Conservation (phyloP, 2,329 filamentous ascomycete genomes). For the Sclerotinia minor region DNA sequence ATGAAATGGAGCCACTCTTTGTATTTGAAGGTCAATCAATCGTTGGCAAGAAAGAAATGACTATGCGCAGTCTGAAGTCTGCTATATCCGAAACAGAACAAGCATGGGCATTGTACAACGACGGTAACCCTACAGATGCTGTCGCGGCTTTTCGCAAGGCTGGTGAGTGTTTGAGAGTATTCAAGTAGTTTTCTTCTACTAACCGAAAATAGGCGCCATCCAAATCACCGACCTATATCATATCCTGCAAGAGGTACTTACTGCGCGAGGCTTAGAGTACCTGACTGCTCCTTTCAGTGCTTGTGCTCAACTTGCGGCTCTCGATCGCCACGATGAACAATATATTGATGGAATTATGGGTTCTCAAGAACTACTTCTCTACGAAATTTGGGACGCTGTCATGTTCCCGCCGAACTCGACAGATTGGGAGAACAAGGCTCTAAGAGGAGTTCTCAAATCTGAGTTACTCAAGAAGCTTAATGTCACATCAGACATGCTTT, state of each 20-base stretch:
- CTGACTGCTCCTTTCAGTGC: constrained; percentile 85
- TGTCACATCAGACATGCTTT: constrained; percentile 69
- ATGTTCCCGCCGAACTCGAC: constrained; percentile 61
- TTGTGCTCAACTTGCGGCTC: constrained; percentile 81
- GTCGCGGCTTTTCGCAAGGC: constrained; percentile 85
- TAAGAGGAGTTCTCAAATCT: constrained; percentile 64
- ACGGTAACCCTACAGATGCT: constrained; percentile 74
- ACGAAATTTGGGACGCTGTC: constrained; percentile 76
- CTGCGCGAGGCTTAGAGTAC: constrained; percentile 69
- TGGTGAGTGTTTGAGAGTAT: constrained; percentile 52
- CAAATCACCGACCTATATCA: constrained; percentile 71
- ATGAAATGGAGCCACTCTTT: constrained; percentile 77
- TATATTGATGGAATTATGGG: constrained; percentile 79
- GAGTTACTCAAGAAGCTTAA: constrained; percentile 68
- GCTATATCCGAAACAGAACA: constrained; percentile 71
- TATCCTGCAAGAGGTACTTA: constrained; percentile 73
- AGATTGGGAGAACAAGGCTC: constrained; percentile 68
- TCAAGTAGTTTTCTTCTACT: constrained; percentile 33
- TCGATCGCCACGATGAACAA: constrained; percentile 65
- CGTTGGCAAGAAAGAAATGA: constrained; percentile 70
- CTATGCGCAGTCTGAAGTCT: constrained; percentile 61
- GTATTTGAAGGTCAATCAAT: constrained; percentile 88
- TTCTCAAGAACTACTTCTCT: constrained; percentile 80
- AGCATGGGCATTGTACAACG: constrained; percentile 86
- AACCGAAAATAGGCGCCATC: constrained; percentile 60